phyloP scores from a whole-genome alignment of 2,329 filamentous ascomycete species.

The Sclerotinia minor region DNA sequence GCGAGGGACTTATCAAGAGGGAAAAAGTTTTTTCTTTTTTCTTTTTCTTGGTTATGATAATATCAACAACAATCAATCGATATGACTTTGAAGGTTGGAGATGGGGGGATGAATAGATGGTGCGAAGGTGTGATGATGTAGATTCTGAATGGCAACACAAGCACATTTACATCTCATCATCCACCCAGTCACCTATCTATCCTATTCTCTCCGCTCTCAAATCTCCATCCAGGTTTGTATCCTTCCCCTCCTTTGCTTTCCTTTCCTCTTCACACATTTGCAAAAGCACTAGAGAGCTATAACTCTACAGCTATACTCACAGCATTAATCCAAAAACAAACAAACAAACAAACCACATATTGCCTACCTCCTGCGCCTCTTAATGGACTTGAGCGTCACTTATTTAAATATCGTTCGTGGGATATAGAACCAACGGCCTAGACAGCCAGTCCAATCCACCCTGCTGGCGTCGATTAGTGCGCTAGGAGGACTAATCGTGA shows the following conservation, averaged over 20 bases:
- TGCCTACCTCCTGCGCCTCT: slow-evolving; percentile 43
- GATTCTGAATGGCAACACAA: neutral
- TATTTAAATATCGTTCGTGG: slow-evolving; percentile 45
- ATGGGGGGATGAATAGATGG: neutral
- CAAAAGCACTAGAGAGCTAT: no score
- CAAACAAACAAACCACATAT: slow-evolving; percentile 41
- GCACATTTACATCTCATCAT: neutral
- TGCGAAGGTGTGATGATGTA: neutral
- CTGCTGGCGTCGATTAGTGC: slow-evolving; percentile 43
- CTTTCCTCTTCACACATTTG: neutral
- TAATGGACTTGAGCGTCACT: slow-evolving; percentile 44
- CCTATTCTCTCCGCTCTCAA: neutral
- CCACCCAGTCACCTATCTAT: no score
- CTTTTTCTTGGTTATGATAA: neutral
- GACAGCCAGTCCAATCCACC: slow-evolving; percentile 45
- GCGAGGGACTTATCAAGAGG: neutral
- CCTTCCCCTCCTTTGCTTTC: neutral
- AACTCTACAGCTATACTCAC: neutral
- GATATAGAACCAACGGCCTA: slow-evolving; percentile 43
- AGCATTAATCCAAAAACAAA: neutral
- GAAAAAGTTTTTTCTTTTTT: neutral
- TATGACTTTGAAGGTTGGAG: neutral
- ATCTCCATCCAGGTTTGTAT: neutral
- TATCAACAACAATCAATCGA: no score
- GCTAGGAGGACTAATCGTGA: slow-evolving; percentile 45